Conservation (phyloP, 148 eudicot species). For the Diospyros kaki region DNA sequence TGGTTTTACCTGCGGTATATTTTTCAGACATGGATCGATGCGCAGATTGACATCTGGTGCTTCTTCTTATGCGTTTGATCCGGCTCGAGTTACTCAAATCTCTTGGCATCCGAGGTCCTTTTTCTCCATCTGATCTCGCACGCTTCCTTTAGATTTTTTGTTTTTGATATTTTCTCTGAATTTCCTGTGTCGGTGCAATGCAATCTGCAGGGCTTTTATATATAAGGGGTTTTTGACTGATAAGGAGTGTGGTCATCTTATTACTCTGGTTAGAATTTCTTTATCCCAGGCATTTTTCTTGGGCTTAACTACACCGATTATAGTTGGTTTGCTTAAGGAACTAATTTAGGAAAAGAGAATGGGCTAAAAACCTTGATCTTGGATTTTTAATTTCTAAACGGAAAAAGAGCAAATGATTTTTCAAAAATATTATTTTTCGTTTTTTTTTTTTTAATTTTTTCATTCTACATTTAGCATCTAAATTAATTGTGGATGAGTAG, state of each 20-base stretch:
- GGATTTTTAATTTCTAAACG: neutral
- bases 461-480: neutral
- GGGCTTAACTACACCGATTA: neutral
- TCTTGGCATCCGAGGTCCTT: constrained; percentile 77
- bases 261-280: constrained; percentile 44
- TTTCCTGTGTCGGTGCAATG: constrained; percentile 2
- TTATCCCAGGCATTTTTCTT: neutral
- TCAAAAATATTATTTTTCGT: no score
- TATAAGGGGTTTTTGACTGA: constrained; percentile 57
- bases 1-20: neutral
- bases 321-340: constrained; percentile 1
- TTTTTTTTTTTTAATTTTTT: neutral
- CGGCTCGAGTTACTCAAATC: constrained; percentile 71
- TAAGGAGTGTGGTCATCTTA: constrained; percentile 89
- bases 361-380: neutral
- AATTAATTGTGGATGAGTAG: constrained; percentile 20
- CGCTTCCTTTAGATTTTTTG: neutral
- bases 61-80: constrained; percentile 41
- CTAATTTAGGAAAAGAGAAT: neutral
- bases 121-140: neutral
- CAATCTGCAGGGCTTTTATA: constrained; percentile 57
- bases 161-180: constrained; percentile 3
- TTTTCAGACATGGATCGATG: constrained; percentile 35
- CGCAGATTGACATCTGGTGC: constrained; percentile 41
- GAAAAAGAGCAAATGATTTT: no score